A percentile compares a stretch with the other conserved stretches of the same genome.
These are phyloP conservation scores for Plectosphaerella cucumerina DNA, from an alignment of 2,329 filamentous ascomycete species.

Conservation along the genomic window DNA sequence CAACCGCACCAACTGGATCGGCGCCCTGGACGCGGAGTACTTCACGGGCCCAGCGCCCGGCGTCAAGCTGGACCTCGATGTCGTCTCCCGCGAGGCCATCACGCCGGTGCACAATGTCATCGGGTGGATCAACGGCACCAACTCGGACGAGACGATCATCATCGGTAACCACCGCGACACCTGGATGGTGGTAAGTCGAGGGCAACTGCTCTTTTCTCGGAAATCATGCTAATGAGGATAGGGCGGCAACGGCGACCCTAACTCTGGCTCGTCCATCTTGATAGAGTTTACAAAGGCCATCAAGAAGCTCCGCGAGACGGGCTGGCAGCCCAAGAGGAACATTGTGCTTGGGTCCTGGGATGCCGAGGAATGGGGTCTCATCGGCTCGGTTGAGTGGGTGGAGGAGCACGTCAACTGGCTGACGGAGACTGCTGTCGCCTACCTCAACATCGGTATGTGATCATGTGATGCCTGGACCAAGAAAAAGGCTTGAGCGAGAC, in stretches of 20 bases:
- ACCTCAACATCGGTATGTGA: conserved; percentile 65
- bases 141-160: conserved; percentile 71
- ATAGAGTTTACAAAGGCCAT: conserved; percentile 73
- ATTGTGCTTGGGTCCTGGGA: conserved; percentile 29
- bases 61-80: conserved; percentile 60
- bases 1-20: conserved; percentile 54
- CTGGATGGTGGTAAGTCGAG: conserved; percentile 55
- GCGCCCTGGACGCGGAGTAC: conserved; percentile 40
- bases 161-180: conserved; percentile 80
- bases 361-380: conserved; percentile 42
- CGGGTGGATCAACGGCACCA: conserved; percentile 73
- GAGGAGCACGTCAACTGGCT: conserved; percentile 80
- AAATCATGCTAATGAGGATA: not conserved
- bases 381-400: conserved; percentile 84
- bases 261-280: conserved; percentile 72
- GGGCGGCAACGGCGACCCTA: conserved; percentile 81
- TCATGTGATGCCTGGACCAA: conserved; percentile 26
- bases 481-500: not conserved
- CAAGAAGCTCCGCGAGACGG: conserved; percentile 58
- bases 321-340: conserved; percentile 77
- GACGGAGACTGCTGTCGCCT: conserved; percentile 64
- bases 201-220: not conserved
- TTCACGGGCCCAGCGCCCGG: conserved; percentile 43
- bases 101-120: conserved; percentile 76
- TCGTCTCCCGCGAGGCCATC: conserved; percentile 62